These are phyloP conservation scores for Straminergon stramineum DNA, from an alignment of 225 moss, liverwort and hornwort genomes.

Conservation along the genomic window DNA sequence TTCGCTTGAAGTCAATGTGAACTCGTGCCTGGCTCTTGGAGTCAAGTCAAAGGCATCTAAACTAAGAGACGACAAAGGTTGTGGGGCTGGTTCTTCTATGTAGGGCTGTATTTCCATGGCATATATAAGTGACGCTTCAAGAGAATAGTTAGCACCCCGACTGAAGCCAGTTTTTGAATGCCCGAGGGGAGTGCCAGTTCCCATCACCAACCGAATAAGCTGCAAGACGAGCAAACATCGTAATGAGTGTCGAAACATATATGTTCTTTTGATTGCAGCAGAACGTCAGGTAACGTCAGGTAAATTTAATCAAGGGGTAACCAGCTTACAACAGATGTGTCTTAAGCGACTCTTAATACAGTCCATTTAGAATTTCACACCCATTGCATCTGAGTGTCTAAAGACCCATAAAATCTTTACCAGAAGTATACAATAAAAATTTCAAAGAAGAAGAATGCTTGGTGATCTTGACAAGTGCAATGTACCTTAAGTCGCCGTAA, in stretches of 20 bases:
- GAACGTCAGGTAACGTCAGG: neutral
- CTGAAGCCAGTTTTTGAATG: conserved; percentile 40
- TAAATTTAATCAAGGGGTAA: neutral
- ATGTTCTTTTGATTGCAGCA: neutral
- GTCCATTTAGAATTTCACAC: neutral
- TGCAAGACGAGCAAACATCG: conserved; percentile 9
- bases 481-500: conserved; percentile 80
- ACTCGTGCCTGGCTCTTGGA: conserved; percentile 89
- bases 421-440: neutral
- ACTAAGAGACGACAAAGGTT: conserved; percentile 76
- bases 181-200: conserved; percentile 47
- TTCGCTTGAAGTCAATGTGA: conserved; percentile 70
- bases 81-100: conserved; percentile 92
- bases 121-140: conserved; percentile 77
- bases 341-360: neutral
- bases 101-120: conserved; percentile 87
- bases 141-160: conserved; percentile 58
- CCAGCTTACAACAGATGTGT: neutral
- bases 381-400: neutral
- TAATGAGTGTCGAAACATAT: neutral
- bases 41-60: conserved; percentile 77
- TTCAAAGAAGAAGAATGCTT: neutral
- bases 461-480: neutral
- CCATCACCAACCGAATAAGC: conserved; percentile 97
- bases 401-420: neutral